Conservation (phyloP, 805 yeast species). For the Candida saitoana region DNA sequence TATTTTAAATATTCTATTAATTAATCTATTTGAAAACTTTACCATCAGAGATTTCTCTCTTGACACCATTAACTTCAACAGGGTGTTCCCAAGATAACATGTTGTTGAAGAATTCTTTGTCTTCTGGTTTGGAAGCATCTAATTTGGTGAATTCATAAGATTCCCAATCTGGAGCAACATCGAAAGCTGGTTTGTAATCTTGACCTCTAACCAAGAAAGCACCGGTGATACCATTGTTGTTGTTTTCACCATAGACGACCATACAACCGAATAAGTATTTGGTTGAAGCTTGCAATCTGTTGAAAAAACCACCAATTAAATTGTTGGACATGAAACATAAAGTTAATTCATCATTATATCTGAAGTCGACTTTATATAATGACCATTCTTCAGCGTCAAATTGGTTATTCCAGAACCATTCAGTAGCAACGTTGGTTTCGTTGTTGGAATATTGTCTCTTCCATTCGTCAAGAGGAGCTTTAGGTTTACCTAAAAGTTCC, state of each 20-base stretch:
- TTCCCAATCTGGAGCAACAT: slow-evolving; percentile 98
- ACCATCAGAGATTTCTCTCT: slow-evolving; percentile 87
- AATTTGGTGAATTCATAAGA: slow-evolving; percentile 76
- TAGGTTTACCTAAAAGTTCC: slow-evolving; percentile 67
- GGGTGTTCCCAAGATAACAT: slow-evolving; percentile 99
- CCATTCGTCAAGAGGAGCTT: slow-evolving; percentile 78
- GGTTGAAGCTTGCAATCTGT: slow-evolving; percentile 83
- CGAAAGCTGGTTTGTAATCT: slow-evolving; percentile 81
- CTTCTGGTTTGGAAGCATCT: slow-evolving; percentile 71
- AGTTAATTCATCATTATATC: slow-evolving; percentile 94
- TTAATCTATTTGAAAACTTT: slow-evolving; percentile 78
- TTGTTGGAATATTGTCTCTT: slow-evolving; percentile 92
- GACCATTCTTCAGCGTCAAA: slow-evolving; percentile 89
- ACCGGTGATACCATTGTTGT: slow-evolving; percentile 93
- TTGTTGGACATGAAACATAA: slow-evolving; percentile 95
- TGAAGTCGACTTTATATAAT: slow-evolving; percentile 87
- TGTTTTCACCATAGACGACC: slow-evolving; percentile 96
- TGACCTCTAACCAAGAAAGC: slow-evolving; percentile 91
- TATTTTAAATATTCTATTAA: background rate
- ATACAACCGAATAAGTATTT: slow-evolving; percentile 87
- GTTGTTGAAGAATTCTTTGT: slow-evolving; percentile 75
- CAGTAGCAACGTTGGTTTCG: slow-evolving; percentile 89
- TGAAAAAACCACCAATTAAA: slow-evolving; percentile 94
- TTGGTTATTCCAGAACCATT: slow-evolving; percentile 92
- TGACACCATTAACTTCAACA: slow-evolving; percentile 66